These are phyloP conservation scores for Anthracocystis setariae DNA, from an alignment of 1,284 basidiomycete genomes.

Conservation along the genomic window DNA sequence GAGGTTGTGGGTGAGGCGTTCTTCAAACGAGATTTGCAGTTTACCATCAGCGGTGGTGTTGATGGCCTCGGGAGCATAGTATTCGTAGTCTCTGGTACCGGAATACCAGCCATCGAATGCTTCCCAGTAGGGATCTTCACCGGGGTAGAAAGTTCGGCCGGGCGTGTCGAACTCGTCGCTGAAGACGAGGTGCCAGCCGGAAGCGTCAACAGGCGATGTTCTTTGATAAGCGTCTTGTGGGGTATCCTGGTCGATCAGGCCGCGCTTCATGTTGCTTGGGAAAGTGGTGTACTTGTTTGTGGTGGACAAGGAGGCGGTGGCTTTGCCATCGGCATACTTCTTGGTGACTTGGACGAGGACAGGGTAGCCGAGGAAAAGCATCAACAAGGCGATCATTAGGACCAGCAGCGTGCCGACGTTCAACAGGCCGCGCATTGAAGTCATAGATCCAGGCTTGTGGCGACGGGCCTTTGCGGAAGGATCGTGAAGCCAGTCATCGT, in stretches of 20 bases:
- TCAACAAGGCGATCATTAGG: slow-evolving; percentile 50
- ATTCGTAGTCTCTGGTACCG: slow-evolving; percentile 64
- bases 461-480: slow-evolving; percentile 5
- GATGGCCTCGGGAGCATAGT: slow-evolving; percentile 65
- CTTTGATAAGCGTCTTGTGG: slow-evolving; percentile 20
- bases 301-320: slow-evolving; percentile 5
- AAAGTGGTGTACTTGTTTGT: slow-evolving; percentile 17
- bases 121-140: slow-evolving; percentile 63
- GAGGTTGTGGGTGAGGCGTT: slow-evolving; percentile 46
- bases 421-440: slow-evolving; percentile 40
- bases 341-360: slow-evolving; percentile 46
- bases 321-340: slow-evolving; percentile 15
- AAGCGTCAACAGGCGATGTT: slow-evolving; percentile 11
- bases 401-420: slow-evolving; percentile 55
- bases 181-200: slow-evolving; percentile 72
- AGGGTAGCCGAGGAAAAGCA: slow-evolving; percentile 64
- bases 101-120: slow-evolving; percentile 61
- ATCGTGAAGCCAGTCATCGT: slow-evolving; percentile 41
- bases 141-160: slow-evolving; percentile 72
- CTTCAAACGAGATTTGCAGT: slow-evolving; percentile 53
- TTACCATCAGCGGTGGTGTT: slow-evolving; percentile 46
- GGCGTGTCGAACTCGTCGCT: slow-evolving; percentile 79
- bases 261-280: slow-evolving; percentile 28
- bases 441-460: background rate
- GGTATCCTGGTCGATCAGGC: slow-evolving; percentile 55